Evolutionary conservation across 805 yeast species (phyloP).

Genomic region (Ogataea glucozyma): DNA sequence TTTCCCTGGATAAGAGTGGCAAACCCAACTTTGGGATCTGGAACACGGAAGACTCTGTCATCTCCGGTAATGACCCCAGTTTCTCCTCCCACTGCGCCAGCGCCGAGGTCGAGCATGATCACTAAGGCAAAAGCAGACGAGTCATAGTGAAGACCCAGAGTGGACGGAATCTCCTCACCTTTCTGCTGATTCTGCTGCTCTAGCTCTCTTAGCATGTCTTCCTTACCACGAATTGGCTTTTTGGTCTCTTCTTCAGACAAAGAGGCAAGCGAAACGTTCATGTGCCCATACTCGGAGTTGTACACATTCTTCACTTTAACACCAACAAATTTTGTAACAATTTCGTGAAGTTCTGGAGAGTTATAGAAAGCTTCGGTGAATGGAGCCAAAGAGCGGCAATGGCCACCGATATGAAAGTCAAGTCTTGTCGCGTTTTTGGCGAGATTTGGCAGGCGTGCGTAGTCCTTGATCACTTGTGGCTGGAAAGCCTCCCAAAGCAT

Average conservation of each 20-base stretch:
- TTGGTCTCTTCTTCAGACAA: constrained; percentile 21
- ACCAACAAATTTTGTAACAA: constrained; percentile 50
- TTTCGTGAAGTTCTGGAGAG: constrained; percentile 49
- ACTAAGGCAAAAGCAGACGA: constrained; percentile 50
- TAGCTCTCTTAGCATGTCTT: constrained; percentile 18
- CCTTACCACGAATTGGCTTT: constrained; percentile 15
- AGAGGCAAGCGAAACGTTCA: constrained; percentile 45
- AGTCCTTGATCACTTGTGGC: constrained; percentile 42
- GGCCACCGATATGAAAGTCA: constrained; percentile 52
- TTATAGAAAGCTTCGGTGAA: constrained; percentile 53
- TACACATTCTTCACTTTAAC: constrained; percentile 45
- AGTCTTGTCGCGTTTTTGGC: constrained; percentile 34
- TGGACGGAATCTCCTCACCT: constrained; percentile 43
- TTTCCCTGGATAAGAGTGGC: constrained; percentile 52
- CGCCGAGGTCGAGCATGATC: constrained; percentile 47
- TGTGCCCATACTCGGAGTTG: constrained; percentile 55
- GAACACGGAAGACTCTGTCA: constrained; percentile 29
- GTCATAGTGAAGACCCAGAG: constrained; percentile 50
- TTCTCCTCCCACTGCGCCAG: constrained; percentile 52
- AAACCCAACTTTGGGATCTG: constrained; percentile 47
- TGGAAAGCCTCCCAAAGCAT: constrained; percentile 53
- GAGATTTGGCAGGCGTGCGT: constrained; percentile 41
- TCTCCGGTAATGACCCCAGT: constrained; percentile 49
- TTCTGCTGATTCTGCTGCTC: constrained; percentile 22
- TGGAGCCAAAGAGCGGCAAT: constrained; percentile 40